Evolutionary conservation across 2,329 filamentous ascomycete species (phyloP), one percentile per base, ranked within the genome.

Genomic region (Lecanicillium sp.): DNA sequence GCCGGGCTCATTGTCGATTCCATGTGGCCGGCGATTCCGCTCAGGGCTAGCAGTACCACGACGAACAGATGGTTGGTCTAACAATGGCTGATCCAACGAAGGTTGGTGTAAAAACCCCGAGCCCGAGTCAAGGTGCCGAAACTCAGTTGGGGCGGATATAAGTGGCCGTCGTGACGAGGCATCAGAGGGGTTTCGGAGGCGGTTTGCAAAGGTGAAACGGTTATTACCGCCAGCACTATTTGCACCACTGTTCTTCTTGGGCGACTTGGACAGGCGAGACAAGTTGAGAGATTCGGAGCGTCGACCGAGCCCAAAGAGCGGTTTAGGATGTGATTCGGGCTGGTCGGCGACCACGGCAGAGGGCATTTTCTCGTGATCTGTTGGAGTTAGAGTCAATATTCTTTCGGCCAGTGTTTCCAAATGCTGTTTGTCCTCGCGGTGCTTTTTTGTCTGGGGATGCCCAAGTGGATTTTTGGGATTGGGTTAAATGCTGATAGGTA

Each of bases 91-190:
- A 25, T 6, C 22, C 22, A 25, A 25, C 7, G 22, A 13, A n/a
- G 22, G 11, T 11, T 25, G 22, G 11, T 6, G 7, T 11, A 25
- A 25, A 11, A 11, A 13, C 4, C 19, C 19, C 16, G 33, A 59
- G 33, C 62, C 64, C 14, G 69, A 71, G 39, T 70, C 59, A 35
- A 80, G 48, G 58, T 80, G 77, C 33, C 70, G 71, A 50, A 81
- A 81, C 53, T 80, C 64, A 34, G 68, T 68, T 4, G 77, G 77
- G 15, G 64, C 64, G 30, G 75, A 78, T 49, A 81, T 80, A 43
- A 64, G 63, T 53, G 70, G 70, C 55, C 71, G 64, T 56, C 68
- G 72, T 51, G 68, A 59, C 31, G 64, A 58, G 37, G 62, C 58
- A 43, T 65, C 60, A 43, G 68, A 63, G 48, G 64, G 59, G 49